Conservation (phyloP, 2,329 filamentous ascomycete species). For the Cordyceps farinosa region DNA sequence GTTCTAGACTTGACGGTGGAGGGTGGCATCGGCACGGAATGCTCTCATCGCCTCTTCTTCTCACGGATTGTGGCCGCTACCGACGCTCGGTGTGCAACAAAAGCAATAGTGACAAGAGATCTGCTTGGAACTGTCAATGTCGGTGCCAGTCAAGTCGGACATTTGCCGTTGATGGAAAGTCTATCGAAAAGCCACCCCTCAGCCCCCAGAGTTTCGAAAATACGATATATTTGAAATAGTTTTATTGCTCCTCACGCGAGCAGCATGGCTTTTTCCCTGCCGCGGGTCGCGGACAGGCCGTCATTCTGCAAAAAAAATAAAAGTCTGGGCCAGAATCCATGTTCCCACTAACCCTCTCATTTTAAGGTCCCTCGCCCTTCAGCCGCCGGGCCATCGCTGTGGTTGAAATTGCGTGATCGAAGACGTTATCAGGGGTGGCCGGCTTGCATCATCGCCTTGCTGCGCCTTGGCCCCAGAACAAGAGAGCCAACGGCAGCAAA, state of each 20-base stretch:
- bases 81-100: background rate
- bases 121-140: background rate
- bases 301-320: background rate
- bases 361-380: conserved; percentile 6
- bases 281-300: background rate
- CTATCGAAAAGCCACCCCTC: background rate
- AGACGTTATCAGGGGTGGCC: background rate
- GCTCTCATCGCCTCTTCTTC: too few species aligned
- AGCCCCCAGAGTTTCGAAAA: background rate
- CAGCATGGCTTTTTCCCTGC: background rate
- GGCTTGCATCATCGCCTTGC: background rate
- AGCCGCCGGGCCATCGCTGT: conserved; percentile 1
- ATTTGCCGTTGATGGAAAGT: background rate
- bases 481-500: background rate
- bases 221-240: background rate
- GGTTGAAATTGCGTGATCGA: conserved; percentile 12
- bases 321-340: background rate
- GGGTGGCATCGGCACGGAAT: background rate
- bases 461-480: background rate
- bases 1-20: background rate
- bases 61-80: background rate
- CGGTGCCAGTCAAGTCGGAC: background rate
- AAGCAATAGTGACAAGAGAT: background rate
- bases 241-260: background rate
- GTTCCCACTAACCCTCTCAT: background rate